Conservation (phyloP, 345 rosid genomes). For the Ricinus communis region DNA sequence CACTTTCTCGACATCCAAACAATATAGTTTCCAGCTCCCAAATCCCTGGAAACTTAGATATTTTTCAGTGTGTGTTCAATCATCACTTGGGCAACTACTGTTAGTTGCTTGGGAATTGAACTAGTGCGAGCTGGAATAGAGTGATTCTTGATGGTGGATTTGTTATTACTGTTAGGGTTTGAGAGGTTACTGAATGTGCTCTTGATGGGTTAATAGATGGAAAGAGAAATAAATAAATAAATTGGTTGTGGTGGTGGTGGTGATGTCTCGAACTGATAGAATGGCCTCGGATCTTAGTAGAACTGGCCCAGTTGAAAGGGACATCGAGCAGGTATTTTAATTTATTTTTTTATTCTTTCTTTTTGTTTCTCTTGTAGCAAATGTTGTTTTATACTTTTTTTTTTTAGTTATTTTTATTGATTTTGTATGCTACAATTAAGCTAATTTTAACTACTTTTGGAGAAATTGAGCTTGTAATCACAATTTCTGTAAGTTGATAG, state of each 20-base stretch:
- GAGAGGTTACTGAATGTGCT: conserved; percentile 11
- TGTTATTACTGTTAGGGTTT: conserved; percentile 26
- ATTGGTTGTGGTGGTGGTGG: conserved; percentile 7
- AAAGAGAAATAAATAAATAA: conserved; percentile 37
- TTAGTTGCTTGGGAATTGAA: conserved; percentile 10
- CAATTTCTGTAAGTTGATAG: too few species aligned
- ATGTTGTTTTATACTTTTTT: neutral
- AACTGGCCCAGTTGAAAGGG: conserved; percentile 80
- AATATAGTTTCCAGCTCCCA: conserved; percentile 7
- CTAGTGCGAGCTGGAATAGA: conserved; percentile 11
- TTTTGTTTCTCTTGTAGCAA: neutral
- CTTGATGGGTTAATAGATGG: conserved; percentile 40
- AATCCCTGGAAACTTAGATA: neutral
- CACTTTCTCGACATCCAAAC: conserved; percentile 30
- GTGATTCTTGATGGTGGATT: conserved; percentile 29
- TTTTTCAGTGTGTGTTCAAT: conserved; percentile 1
- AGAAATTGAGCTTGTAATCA: neutral
- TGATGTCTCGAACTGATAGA: conserved; percentile 61
- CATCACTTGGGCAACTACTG: neutral
- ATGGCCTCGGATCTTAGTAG: conserved; percentile 96
- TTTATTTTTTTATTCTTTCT: conserved; percentile 1
- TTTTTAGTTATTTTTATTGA: neutral
- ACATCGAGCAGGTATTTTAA: conserved; percentile 78
- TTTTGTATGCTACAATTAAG: neutral
- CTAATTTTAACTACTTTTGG: neutral